Percentiles rank a stretch among this genome's conserved stretches.
These are phyloP conservation scores for Pichia sporocuriosa DNA, from an alignment of 805 yeast species.

Conservation along the genomic window DNA sequence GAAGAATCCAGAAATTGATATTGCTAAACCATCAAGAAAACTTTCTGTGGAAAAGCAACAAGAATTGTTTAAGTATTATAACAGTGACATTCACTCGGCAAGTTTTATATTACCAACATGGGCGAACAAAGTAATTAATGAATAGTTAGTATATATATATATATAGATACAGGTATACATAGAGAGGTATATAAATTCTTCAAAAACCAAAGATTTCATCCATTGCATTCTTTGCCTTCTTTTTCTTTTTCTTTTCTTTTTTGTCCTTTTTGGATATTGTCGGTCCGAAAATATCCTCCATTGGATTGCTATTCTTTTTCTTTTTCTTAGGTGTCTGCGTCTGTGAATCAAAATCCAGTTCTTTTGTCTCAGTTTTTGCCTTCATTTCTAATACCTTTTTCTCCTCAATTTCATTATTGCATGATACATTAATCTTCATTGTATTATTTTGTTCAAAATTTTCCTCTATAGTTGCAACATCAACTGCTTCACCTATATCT, in stretches of 20 bases:
- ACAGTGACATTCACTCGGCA: conserved; percentile 55
- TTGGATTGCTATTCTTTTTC: not conserved
- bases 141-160: not conserved
- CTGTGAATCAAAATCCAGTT: no score
- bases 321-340: conserved; percentile 1
- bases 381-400: no score
- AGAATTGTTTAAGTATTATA: conserved; percentile 56
- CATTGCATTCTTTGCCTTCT: conserved; percentile 49
- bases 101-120: conserved; percentile 76
- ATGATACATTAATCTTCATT: not conserved
- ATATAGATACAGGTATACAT: not conserved
- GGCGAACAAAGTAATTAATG: conserved; percentile 40
- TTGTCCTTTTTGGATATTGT: not conserved
- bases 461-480: not conserved
- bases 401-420: not conserved
- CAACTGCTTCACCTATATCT: conserved; percentile 1
- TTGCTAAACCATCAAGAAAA: conserved; percentile 47
- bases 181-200: not conserved
- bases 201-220: conserved; percentile 67
- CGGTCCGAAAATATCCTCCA: not conserved
- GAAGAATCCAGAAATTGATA: conserved; percentile 40
- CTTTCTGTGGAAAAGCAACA: conserved; percentile 40
- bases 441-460: not conserved
- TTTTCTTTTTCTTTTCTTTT: conserved; percentile 33
- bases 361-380: no score